These are phyloP conservation scores for Vickermania ingenoplastis DNA, from an alignment of 208 protist genomes.

Conservation along the genomic window DNA sequence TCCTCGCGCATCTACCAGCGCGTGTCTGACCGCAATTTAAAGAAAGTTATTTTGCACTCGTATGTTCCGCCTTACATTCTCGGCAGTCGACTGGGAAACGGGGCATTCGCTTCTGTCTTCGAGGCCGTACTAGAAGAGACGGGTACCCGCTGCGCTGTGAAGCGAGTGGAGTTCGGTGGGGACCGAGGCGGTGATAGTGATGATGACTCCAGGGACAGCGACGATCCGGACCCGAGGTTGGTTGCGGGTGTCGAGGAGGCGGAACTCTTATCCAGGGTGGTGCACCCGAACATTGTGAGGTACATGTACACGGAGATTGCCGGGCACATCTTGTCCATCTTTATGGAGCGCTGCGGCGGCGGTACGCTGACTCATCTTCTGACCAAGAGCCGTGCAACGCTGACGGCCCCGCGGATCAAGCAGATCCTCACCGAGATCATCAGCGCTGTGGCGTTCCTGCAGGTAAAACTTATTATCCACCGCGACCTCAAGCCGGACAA, in stretches of 20 bases:
- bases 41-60: not conserved
- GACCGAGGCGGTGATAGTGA: too few relatives aligned
- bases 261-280: constrained; percentile 70
- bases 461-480: constrained; percentile 70
- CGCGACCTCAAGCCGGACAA: constrained; percentile 85
- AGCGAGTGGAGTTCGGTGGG: constrained; percentile 73
- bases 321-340: constrained; percentile 80
- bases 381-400: constrained; percentile 21
- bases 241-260: constrained; percentile 74
- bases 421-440: constrained; percentile 55
- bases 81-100: constrained; percentile 61
- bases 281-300: constrained; percentile 77
- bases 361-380: constrained; percentile 54
- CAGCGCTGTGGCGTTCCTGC: constrained; percentile 57
- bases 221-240: constrained; percentile 33
- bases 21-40: not conserved
- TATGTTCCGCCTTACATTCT: constrained; percentile 63
- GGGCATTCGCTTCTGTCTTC: constrained; percentile 78
- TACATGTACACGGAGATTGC: constrained; percentile 74
- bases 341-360: constrained; percentile 86
- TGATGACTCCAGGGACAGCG: constrained; percentile 12
- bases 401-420: constrained; percentile 33
- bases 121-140: constrained; percentile 64
- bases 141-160: constrained; percentile 68
- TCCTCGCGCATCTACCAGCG: not conserved